Evolutionary conservation across 164 flowering plant genomes (phyloP), one percentile per base, ranked within the genome.

Genomic region (Saururus chinensis): DNA sequence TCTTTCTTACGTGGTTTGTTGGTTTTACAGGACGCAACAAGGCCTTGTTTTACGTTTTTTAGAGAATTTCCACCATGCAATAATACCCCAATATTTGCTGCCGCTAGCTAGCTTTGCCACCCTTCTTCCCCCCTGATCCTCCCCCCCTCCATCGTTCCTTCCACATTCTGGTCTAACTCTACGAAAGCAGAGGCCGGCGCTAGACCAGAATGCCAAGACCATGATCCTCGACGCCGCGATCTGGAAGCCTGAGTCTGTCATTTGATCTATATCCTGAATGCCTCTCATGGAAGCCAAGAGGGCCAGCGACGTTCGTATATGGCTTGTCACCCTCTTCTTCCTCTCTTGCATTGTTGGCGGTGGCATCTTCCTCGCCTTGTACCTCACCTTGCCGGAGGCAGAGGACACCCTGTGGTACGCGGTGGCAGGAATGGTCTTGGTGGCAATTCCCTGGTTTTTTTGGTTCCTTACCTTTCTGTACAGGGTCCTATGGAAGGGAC

Each of bases 391-490:
- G 35, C 58, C 58, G 58, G 58, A 23, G 58, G 30, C 14, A 14
- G 19, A 7, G 35, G 58, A 23, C 14, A 24, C 14, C 35, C 35
- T 23, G 24, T 45, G 58, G 58, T 55, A 55, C 19, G 35, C 58
- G 17, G 19, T 55, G 35, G 25, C 30, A 23, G 58, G 58, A 0
- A 24, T 55, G 37, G 58, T 21, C 35, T 2, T 55, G 30, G 58
- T 55, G 35, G 58, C 35, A 19, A 23, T 55, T 17, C 58, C 58
- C 14, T 55, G 58, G 58, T 23, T 55, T 13, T 55, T 55, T 30
- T 55, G 58, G 58, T 11, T 55, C 30, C 19, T 55, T 17, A 55
- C 58, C 9, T 55, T 24, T 55, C 30, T 55, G 35, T 55, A 55
- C 35, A 55, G 37, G 19, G 2, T 23, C 37, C 3, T 24, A 17